phyloP scores from a whole-genome alignment of 148 eudicot species.

The Fagopyrum tataricum region DNA sequence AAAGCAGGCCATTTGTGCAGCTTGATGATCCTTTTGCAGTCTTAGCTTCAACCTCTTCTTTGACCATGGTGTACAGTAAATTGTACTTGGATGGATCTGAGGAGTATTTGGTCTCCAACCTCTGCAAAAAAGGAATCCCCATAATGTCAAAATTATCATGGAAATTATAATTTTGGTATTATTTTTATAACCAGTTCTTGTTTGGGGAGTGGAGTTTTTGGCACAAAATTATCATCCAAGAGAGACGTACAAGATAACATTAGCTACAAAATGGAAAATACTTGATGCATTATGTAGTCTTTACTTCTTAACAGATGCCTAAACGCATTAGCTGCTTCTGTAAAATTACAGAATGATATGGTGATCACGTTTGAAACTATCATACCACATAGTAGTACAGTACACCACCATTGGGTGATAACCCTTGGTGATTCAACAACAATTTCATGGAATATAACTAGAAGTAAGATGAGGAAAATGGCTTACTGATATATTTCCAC shows the following conservation, averaged over 20 bases:
- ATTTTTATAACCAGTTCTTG: not conserved
- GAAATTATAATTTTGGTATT: not conserved
- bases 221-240: not conserved
- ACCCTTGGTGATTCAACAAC: not conserved
- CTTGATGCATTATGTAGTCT: not conserved
- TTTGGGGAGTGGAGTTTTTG: not conserved
- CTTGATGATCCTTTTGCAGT: conserved; percentile 87
- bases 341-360: not conserved
- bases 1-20: conserved; percentile 88
- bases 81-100: conserved; percentile 68
- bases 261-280: not conserved
- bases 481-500: conserved; percentile 68
- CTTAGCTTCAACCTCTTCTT: conserved; percentile 81
- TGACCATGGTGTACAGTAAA: conserved; percentile 65
- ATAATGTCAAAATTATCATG: conserved; percentile 3
- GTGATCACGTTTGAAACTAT: not conserved
- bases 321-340: not conserved
- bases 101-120: conserved; percentile 65
- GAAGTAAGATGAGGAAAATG: conserved; percentile 15
- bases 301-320: not conserved
- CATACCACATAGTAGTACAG: not conserved
- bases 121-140: conserved; percentile 35
- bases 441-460: not conserved
- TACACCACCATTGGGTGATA: not conserved
- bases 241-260: not conserved